Conservation (phyloP, 2,329 filamentous ascomycete species). For the Madurella fahalii region DNA sequence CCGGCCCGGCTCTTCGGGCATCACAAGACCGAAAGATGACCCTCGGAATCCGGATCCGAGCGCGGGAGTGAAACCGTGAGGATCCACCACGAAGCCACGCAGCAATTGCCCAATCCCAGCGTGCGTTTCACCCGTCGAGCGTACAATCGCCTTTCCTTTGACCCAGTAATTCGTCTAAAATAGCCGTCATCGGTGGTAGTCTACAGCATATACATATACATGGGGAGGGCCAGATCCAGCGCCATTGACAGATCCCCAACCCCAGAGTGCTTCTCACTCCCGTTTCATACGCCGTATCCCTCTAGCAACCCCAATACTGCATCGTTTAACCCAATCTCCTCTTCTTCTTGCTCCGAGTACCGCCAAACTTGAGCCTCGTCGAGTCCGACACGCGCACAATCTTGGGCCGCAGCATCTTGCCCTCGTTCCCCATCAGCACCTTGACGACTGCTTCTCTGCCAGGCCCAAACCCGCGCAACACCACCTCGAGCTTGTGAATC, state of each 20-base stretch:
- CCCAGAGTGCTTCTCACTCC: too few species aligned
- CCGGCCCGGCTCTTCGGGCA: slow-evolving; percentile 1
- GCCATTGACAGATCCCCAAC: not conserved
- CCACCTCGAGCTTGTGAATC: slow-evolving; percentile 73
- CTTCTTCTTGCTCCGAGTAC: slow-evolving; percentile 77
- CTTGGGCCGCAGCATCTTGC: slow-evolving; percentile 66
- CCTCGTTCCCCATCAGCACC: slow-evolving; percentile 82
- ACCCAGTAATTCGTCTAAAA: too few species aligned
- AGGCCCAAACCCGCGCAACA: slow-evolving; percentile 78
- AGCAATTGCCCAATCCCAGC: not conserved
- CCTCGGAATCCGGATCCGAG: too few species aligned
- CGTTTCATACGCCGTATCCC: not conserved
- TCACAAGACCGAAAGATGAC: too few species aligned
- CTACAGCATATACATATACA: not conserved
- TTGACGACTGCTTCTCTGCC: slow-evolving; percentile 89
- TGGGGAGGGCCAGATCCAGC: not conserved
- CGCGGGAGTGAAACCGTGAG: not conserved
- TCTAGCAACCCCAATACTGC: not conserved
- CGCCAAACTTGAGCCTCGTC: slow-evolving; percentile 93
- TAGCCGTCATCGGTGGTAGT: not conserved
- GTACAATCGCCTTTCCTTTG: too few species aligned
- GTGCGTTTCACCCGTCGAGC: too few species aligned
- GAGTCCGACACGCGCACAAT: slow-evolving; percentile 78
- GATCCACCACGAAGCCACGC: not conserved
- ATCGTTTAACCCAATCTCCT: slow-evolving; percentile 66